phyloP scores from a whole-genome alignment of 352 stramenopile species.

The Ophiocytium majus region DNA sequence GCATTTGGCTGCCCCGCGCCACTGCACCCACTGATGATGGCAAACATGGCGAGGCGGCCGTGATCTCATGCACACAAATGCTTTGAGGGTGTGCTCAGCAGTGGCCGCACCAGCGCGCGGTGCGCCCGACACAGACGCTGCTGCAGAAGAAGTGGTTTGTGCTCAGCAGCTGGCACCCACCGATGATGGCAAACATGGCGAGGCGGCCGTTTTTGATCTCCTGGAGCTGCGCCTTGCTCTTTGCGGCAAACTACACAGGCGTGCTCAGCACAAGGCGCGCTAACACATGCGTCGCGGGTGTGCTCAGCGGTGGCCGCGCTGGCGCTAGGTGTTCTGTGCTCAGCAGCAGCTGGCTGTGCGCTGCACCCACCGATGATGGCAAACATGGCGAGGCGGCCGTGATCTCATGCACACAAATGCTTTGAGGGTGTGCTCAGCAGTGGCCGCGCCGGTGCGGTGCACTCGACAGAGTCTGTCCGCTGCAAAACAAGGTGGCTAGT shows the following conservation, averaged over 20 bases:
- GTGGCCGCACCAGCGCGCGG: background rate
- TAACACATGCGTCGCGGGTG: too few relatives aligned
- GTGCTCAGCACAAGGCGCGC: too few relatives aligned
- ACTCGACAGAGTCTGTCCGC: background rate
- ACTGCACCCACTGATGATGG: background rate
- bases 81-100: background rate
- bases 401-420: background rate
- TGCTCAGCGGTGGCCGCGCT: background rate
- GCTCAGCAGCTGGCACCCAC: too few relatives aligned
- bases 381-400: background rate
- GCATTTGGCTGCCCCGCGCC: too few relatives aligned
- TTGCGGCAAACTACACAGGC: conserved; percentile 34
- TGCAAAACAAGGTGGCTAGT: background rate
- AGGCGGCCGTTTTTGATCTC: conserved; percentile 56
- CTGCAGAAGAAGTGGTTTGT: too few relatives aligned
- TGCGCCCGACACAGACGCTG: too few relatives aligned
- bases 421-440: background rate
- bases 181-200: conserved; percentile 56
- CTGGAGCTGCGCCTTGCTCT: conserved; percentile 45
- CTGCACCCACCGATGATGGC: background rate
- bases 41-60: background rate
- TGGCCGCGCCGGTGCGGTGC: too few relatives aligned
- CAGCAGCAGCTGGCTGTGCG: background rate
- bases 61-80: background rate
- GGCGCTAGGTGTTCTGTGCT: background rate